These are phyloP conservation scores for Kodamaea kaohsiungensis DNA, from an alignment of 805 yeast genomes.

Conservation along the genomic window DNA sequence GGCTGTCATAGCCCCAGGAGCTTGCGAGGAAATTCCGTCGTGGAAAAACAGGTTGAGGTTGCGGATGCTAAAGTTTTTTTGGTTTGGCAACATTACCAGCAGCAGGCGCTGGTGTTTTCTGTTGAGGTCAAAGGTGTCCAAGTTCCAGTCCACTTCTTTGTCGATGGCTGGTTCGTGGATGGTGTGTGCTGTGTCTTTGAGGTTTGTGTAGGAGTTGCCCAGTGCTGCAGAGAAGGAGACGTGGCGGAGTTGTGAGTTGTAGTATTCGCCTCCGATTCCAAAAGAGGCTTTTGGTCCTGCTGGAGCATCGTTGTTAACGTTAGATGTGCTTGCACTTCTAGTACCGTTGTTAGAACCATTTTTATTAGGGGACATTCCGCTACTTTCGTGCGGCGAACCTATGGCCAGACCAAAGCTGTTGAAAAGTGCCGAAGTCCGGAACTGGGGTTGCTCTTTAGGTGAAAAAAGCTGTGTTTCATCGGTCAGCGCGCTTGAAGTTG, in stretches of 20 bases:
- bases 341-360: slow-evolving; percentile 5
- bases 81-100: slow-evolving; percentile 5
- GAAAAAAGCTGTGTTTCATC: slow-evolving; percentile 8
- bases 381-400: background rate
- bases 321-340: background rate
- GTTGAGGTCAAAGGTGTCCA: slow-evolving; percentile 31
- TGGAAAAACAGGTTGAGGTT: slow-evolving; percentile 16
- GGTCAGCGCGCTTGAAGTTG: slow-evolving; percentile 6
- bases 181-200: slow-evolving; percentile 41
- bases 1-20: slow-evolving; percentile 9
- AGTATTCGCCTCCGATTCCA: slow-evolving; percentile 7
- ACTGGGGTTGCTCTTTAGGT: slow-evolving; percentile 13
- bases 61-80: slow-evolving; percentile 9
- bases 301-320: background rate
- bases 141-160: slow-evolving; percentile 25
- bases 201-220: slow-evolving; percentile 58
- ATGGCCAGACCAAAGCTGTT: slow-evolving; percentile 1
- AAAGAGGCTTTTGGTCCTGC: slow-evolving; percentile 6
- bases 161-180: background rate
- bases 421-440: slow-evolving; percentile 17
- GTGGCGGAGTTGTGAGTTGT: slow-evolving; percentile 36
- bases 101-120: slow-evolving; percentile 5
- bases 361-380: background rate
- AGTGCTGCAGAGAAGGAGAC: slow-evolving; percentile 68
- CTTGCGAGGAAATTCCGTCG: slow-evolving; percentile 6